Conservation (phyloP, 164 flowering plant genomes). For the Litsea cubeba region DNA sequence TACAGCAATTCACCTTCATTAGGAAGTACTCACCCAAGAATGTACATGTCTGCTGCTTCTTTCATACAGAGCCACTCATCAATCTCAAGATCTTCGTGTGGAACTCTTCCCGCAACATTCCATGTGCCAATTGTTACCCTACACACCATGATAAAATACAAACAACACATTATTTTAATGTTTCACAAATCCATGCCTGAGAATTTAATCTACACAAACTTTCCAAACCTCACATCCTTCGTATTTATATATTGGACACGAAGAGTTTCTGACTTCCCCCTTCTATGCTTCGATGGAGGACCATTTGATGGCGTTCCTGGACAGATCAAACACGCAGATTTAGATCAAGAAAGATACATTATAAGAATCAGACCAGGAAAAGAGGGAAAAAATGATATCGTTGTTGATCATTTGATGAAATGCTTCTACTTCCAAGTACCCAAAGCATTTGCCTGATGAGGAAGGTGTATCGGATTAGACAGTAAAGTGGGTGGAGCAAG, state of each 20-base stretch:
- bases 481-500: neutral
- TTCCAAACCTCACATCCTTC: slow-evolving; percentile 86
- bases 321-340: neutral
- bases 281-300: slow-evolving; percentile 43
- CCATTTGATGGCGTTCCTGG: slow-evolving; percentile 42
- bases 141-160: neutral
- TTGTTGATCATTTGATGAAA: neutral
- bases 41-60: slow-evolving; percentile 79
- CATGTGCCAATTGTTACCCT: slow-evolving; percentile 87
- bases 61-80: slow-evolving; percentile 80
- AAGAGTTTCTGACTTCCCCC: slow-evolving; percentile 88
- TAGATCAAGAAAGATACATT: neutral
- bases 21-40: slow-evolving; percentile 65
- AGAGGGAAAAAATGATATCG: neutral
- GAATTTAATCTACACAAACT: neutral
- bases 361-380: neutral
- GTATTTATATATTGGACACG: slow-evolving; percentile 76
- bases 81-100: slow-evolving; percentile 65
- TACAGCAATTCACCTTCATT: neutral
- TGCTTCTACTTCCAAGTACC: neutral
- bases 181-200: neutral
- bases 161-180: neutral
- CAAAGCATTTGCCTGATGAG: neutral
- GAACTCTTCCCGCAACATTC: slow-evolving; percentile 93
- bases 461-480: neutral